phyloP scores from a whole-genome alignment of 768 basidiomycete species.

The Serendipita sp. region DNA sequence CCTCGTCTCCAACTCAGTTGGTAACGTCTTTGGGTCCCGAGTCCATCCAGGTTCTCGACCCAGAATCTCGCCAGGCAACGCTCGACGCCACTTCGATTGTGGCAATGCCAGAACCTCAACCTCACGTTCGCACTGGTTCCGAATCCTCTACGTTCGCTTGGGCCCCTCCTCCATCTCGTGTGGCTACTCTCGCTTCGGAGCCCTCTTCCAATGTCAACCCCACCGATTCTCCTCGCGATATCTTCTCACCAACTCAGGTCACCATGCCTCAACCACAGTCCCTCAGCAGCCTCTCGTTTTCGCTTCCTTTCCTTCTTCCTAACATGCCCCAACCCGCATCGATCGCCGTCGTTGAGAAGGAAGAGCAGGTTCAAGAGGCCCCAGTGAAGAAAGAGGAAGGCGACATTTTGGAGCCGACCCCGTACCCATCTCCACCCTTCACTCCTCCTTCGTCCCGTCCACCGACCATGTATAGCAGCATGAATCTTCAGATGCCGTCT shows the following conservation, averaged over 20 bases:
- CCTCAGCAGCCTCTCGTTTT: background rate
- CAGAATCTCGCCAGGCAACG: background rate
- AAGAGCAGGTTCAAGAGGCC: background rate
- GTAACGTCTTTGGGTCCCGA: background rate
- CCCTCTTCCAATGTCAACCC: background rate
- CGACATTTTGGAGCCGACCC: background rate
- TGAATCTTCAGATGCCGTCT: background rate
- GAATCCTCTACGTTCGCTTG: background rate
- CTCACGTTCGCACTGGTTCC: background rate
- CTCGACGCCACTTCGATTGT: background rate
- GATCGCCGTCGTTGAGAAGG: background rate
- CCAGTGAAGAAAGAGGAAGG: background rate
- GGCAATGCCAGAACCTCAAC: background rate
- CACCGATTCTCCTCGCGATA: background rate
- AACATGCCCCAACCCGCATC: background rate
- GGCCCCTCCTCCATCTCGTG: background rate
- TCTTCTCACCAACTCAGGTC: background rate
- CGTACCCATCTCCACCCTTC: constrained; percentile 1
- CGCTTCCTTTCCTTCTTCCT: background rate
- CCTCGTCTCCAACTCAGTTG: background rate
- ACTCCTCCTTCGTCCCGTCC: background rate
- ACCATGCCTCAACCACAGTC: background rate
- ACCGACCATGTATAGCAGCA: constrained; percentile 4
- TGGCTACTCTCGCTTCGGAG: background rate
- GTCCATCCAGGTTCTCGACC: background rate